phyloP scores from a whole-genome alignment of 2,329 filamentous ascomycete genomes.

The Colletotrichum tropicale region DNA sequence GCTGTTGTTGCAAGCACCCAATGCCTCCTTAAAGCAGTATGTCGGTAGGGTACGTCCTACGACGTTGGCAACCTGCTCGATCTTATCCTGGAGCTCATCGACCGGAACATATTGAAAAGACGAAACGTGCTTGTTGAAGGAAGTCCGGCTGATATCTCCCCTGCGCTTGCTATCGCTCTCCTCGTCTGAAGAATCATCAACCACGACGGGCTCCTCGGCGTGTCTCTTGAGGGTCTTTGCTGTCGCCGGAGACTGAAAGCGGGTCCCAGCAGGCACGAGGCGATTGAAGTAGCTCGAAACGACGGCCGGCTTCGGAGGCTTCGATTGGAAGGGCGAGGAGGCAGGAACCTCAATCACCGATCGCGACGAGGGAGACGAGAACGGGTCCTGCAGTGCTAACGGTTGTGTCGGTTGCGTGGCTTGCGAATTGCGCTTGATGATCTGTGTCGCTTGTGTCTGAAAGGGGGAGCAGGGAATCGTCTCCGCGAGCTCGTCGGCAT shows the following conservation, averaged over 20 bases:
- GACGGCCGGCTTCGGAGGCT: slow-evolving; percentile 7
- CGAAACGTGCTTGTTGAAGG: slow-evolving; percentile 47
- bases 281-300: slow-evolving; percentile 43
- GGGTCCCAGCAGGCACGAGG: slow-evolving; percentile 79
- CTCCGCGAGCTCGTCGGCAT: slow-evolving; percentile 51
- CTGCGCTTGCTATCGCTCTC: slow-evolving; percentile 57
- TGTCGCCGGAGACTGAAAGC: slow-evolving; percentile 59
- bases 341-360: slow-evolving; percentile 78
- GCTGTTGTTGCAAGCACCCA: slow-evolving; percentile 35
- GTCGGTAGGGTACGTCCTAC: slow-evolving; percentile 34
- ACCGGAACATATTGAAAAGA: slow-evolving; percentile 53
- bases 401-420: slow-evolving; percentile 29
- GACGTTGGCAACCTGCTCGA: slow-evolving; percentile 41
- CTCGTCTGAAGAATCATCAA: slow-evolving; percentile 51
- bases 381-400: slow-evolving; percentile 26
- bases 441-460: slow-evolving; percentile 53
- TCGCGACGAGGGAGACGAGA: slow-evolving; percentile 46
- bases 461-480: slow-evolving; percentile 50
- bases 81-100: slow-evolving; percentile 37
- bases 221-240: slow-evolving; percentile 37
- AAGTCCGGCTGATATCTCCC: slow-evolving; percentile 67
- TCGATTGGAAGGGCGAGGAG: slow-evolving; percentile 74
- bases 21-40: slow-evolving; percentile 35
- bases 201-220: slow-evolving; percentile 46
- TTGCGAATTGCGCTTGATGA: slow-evolving; percentile 24